Evolutionary conservation across 495 filamentous ascomycete species (phyloP).

Genomic region (Podospora pseudoanserina): DNA sequence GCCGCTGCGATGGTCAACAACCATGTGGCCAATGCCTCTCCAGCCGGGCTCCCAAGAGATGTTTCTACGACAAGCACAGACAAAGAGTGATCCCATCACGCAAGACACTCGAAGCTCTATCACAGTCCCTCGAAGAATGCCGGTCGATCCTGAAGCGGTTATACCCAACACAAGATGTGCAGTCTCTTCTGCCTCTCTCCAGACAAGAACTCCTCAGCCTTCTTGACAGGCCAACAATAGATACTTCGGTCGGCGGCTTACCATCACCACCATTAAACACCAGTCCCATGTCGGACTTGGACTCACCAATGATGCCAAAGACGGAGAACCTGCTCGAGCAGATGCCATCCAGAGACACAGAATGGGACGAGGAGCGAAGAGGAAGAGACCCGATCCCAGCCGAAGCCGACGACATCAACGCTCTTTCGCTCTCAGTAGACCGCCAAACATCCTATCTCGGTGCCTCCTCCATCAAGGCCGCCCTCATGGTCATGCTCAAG

Average conservation of each 20-base stretch:
- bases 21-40: constrained; percentile 57
- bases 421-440: constrained; percentile 67
- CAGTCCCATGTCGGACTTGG: constrained; percentile 41
- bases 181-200: constrained; percentile 48
- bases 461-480: constrained; percentile 77
- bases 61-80: constrained; percentile 59
- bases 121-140: constrained; percentile 57
- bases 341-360: constrained; percentile 50
- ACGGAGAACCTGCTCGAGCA: constrained; percentile 53
- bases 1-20: constrained; percentile 56
- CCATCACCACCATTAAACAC: constrained; percentile 44
- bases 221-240: constrained; percentile 43
- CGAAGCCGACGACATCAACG: constrained; percentile 79
- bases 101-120: constrained; percentile 56
- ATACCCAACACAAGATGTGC: constrained; percentile 52
- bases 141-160: constrained; percentile 53
- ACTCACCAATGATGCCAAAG: constrained; percentile 41
- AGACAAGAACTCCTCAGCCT: constrained; percentile 50
- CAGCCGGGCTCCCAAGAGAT: constrained; percentile 54
- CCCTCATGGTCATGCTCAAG: constrained; percentile 76
- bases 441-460: constrained; percentile 74
- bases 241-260: constrained; percentile 38
- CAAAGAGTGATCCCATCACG: constrained; percentile 56
- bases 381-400: constrained; percentile 57
- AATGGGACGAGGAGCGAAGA: constrained; percentile 57